phyloP scores from a whole-genome alignment of 192 early-diverging fungal species.

The Diversispora epigaea region DNA sequence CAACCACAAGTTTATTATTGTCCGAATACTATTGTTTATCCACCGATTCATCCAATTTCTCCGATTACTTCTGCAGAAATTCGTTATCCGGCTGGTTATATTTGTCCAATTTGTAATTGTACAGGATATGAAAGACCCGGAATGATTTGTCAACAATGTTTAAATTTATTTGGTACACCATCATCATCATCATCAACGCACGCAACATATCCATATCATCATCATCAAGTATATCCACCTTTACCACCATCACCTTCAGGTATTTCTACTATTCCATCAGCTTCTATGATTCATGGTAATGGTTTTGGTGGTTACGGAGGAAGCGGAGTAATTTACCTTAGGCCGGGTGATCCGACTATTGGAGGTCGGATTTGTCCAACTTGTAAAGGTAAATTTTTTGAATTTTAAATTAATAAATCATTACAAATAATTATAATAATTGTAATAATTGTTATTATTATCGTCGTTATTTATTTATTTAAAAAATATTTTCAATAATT shows the following conservation, averaged over 20 bases:
- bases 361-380: slow-evolving; percentile 9
- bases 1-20: background rate
- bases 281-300: no score
- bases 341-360: background rate
- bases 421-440: background rate
- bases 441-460: background rate
- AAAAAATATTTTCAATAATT: background rate
- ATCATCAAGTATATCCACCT: no score
- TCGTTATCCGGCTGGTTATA: background rate
- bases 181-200: background rate
- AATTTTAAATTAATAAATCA: background rate
- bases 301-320: no score
- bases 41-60: background rate
- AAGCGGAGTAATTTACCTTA: background rate
- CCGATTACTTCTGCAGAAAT: background rate
- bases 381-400: slow-evolving; percentile 12
- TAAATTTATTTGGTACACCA: background rate
- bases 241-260: background rate
- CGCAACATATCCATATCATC: no score
- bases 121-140: background rate
- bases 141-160: background rate
- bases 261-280: no score
- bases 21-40: background rate
- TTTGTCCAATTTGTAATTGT: background rate
- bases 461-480: no score